phyloP scores from a whole-genome alignment of 306 rosid genomes.

The Hippophae rhamnoides region DNA sequence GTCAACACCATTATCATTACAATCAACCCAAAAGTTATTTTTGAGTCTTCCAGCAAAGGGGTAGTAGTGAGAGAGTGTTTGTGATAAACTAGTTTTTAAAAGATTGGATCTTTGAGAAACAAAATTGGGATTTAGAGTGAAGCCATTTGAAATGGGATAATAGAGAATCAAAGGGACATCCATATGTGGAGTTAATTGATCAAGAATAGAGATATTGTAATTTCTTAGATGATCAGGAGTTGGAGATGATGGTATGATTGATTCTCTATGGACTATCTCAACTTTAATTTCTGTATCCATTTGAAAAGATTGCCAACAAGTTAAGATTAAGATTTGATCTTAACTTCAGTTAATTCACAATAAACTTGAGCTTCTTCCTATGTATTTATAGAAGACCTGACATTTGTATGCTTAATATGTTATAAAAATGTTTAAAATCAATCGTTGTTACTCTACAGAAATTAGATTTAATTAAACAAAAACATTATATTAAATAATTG shows the following conservation, averaged over 20 bases:
- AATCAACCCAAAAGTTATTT: neutral
- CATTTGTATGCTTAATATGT: too few species aligned
- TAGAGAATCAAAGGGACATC: neutral
- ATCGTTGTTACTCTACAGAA: too few species aligned
- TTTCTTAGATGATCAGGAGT: constrained; percentile 13
- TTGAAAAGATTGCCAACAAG: too few species aligned
- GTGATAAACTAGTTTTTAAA: constrained; percentile 2
- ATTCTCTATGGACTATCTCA: constrained; percentile 7
- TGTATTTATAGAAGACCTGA: neutral
- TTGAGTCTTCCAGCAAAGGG: constrained; percentile 9
- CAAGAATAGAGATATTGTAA: constrained; percentile 7
- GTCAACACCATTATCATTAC: constrained; percentile 14
- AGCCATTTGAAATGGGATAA: neutral
- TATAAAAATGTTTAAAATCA: too few species aligned
- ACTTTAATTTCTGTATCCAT: constrained; percentile 6
- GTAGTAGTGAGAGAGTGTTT: constrained; percentile 14
- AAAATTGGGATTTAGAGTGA: neutral
- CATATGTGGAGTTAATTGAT: constrained; percentile 6
- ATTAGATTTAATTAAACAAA: too few species aligned
- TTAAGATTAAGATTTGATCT: neutral
- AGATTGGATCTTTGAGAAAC: neutral
- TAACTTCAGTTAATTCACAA: neutral
- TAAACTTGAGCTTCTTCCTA: neutral
- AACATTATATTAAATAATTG: too few species aligned
- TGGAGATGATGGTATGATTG: constrained; percentile 26